Evolutionary conservation across 768 basidiomycete genomes (phyloP).

Genomic region (Lactarius pseudohatsudake): DNA sequence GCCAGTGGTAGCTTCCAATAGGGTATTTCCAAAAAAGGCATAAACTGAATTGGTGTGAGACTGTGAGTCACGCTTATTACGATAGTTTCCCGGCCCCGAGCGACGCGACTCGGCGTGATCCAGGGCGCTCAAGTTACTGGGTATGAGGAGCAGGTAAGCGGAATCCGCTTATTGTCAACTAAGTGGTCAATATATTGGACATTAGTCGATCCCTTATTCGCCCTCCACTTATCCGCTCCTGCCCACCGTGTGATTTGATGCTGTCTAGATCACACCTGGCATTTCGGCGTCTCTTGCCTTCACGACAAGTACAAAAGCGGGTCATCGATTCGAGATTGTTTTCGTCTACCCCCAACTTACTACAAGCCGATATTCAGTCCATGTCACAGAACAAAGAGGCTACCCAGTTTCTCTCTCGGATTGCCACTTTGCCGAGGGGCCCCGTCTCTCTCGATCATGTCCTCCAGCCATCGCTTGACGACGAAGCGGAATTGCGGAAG

Average conservation of each 20-base stretch:
- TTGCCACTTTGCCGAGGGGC: constrained; percentile 32
- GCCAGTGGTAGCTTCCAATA: no score
- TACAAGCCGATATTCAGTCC: background rate
- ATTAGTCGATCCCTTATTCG: no score
- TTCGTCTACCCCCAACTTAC: background rate
- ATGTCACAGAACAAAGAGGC: constrained; percentile 36
- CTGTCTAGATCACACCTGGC: background rate
- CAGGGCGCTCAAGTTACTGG: background rate
- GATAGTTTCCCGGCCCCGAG: background rate
- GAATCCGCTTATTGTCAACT: no score
- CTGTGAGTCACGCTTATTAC: background rate
- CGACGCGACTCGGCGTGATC: background rate
- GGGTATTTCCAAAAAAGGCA: background rate
- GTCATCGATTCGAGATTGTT: background rate
- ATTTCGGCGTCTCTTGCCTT: no score
- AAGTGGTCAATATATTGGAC: no score
- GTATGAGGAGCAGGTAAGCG: background rate
- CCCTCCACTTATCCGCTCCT: no score
- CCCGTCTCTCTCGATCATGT: constrained; percentile 43
- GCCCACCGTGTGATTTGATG: no score
- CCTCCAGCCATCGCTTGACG: constrained; percentile 55
- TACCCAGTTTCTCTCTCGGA: constrained; percentile 33
- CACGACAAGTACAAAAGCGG: background rate
- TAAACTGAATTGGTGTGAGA: background rate
- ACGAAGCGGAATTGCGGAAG: constrained; percentile 55